These are phyloP conservation scores for Excoecaria cochinchinensis DNA, from an alignment of 345 rosid genomes.

Conservation along the genomic window DNA sequence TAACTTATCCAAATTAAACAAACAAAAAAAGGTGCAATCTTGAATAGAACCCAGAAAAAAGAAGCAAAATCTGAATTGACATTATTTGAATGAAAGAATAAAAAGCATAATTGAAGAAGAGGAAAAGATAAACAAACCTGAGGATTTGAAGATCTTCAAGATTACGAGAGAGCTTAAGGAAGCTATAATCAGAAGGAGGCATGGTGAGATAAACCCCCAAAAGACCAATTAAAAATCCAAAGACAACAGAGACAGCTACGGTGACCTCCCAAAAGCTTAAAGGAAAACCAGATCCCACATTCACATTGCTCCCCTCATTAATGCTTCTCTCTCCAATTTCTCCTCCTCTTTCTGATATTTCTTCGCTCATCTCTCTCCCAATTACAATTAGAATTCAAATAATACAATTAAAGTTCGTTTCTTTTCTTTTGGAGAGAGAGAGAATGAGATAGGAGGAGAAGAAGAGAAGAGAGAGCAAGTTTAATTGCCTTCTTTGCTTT, in stretches of 20 bases:
- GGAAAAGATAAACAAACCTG: slow-evolving; percentile 38
- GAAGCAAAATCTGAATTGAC: not conserved
- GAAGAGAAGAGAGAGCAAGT: not conserved
- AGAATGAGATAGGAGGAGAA: not conserved
- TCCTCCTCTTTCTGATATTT: slow-evolving; percentile 19
- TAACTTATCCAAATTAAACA: too few species aligned
- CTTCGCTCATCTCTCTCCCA: slow-evolving; percentile 23
- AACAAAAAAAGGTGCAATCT: too few species aligned
- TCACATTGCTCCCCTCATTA: slow-evolving; percentile 10
- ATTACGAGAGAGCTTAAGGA: slow-evolving; percentile 87
- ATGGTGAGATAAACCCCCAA: slow-evolving; percentile 75
- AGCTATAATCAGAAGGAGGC: slow-evolving; percentile 90
- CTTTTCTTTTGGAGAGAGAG: slow-evolving; percentile 10
- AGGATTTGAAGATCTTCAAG: slow-evolving; percentile 89
- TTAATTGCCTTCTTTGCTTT: slow-evolving; percentile 30
- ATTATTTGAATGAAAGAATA: not conserved
- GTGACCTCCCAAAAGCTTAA: slow-evolving; percentile 69
- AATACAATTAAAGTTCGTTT: slow-evolving; percentile 8
- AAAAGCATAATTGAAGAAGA: not conserved
- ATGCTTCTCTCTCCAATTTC: not conserved
- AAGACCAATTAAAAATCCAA: slow-evolving; percentile 56
- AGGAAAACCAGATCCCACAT: slow-evolving; percentile 35
- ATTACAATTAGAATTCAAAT: not conserved
- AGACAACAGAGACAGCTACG: slow-evolving; percentile 55
- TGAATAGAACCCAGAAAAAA: too few species aligned